phyloP scores from a whole-genome alignment of 805 yeast species.

The Brettanomyces anomalus region DNA sequence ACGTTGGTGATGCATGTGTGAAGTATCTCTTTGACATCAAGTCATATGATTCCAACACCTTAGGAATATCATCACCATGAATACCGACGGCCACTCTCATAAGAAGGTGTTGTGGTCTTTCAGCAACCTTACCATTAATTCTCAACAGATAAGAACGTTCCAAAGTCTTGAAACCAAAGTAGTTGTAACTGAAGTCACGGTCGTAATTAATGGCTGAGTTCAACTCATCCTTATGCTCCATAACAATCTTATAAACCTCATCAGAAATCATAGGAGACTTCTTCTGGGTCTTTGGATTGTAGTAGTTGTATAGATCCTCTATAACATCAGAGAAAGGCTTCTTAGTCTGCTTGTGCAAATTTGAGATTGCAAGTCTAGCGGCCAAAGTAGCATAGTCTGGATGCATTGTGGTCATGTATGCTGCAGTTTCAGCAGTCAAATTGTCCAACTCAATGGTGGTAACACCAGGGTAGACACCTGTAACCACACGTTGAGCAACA shows the following conservation, averaged over 20 bases:
- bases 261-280: conserved; percentile 65
- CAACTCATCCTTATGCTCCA: conserved; percentile 53
- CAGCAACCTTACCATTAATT: conserved; percentile 48
- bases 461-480: conserved; percentile 97
- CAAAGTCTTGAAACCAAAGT: conserved; percentile 53
- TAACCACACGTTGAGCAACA: conserved; percentile 89
- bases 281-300: conserved; percentile 69
- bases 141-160: conserved; percentile 50
- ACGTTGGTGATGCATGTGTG: conserved; percentile 56
- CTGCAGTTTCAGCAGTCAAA: conserved; percentile 91
- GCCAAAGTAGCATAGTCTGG: conserved; percentile 97
- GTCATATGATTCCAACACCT: conserved; percentile 47
- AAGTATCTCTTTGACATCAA: conserved; percentile 50
- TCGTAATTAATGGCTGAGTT: conserved; percentile 67
- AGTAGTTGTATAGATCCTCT: conserved; percentile 61
- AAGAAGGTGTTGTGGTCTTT: conserved; percentile 52
- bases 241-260: conserved; percentile 53
- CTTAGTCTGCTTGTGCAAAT: conserved; percentile 84
- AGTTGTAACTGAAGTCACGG: conserved; percentile 53
- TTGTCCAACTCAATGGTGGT: conserved; percentile 82
- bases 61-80: conserved; percentile 44
- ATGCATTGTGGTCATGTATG: conserved; percentile 93
- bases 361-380: conserved; percentile 91
- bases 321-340: conserved; percentile 76
- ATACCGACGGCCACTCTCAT: conserved; percentile 58